A percentile compares a stretch with the other conserved stretches of the same genome.
phyloP scores from a whole-genome alignment of 78 protist genomes.

The Carpediemonas membranifera region DNA sequence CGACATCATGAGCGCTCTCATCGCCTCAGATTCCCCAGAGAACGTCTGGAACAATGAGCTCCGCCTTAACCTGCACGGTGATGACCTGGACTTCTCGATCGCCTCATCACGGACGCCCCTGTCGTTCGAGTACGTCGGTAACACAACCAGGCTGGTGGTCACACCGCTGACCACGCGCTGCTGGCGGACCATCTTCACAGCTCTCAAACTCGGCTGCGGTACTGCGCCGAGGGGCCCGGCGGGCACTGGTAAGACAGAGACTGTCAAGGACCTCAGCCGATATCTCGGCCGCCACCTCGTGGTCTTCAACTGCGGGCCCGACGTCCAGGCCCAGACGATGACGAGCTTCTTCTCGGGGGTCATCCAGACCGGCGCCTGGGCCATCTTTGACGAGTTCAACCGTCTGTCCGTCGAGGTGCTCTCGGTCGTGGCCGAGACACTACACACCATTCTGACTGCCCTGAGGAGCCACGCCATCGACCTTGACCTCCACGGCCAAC shows the following conservation, averaged over 20 bases:
- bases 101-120: too few species aligned
- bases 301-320: constrained; percentile 68
- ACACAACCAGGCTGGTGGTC: constrained; percentile 60
- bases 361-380: constrained; percentile 42
- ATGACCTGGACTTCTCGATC: too few species aligned
- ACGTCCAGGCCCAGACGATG: constrained; percentile 49
- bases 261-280: constrained; percentile 66
- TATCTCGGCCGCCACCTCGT: constrained; percentile 48
- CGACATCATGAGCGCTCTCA: too few species aligned
- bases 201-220: constrained; percentile 33
- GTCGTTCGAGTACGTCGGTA: constrained; percentile 77
- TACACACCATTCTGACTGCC: not conserved
- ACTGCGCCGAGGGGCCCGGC: constrained; percentile 23
- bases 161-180: constrained; percentile 81
- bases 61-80: too few species aligned
- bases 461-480: not conserved
- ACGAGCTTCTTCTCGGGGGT: constrained; percentile 60
- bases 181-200: constrained; percentile 56
- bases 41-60: too few species aligned
- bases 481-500: constrained; percentile 46
- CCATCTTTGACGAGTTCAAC: constrained; percentile 47
- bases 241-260: constrained; percentile 64
- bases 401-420: constrained; percentile 12
- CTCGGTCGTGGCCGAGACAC: constrained; percentile 17
- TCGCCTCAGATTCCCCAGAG: too few species aligned